Conservation (phyloP, 164 flowering plant species). For the Vitis amurensis region DNA sequence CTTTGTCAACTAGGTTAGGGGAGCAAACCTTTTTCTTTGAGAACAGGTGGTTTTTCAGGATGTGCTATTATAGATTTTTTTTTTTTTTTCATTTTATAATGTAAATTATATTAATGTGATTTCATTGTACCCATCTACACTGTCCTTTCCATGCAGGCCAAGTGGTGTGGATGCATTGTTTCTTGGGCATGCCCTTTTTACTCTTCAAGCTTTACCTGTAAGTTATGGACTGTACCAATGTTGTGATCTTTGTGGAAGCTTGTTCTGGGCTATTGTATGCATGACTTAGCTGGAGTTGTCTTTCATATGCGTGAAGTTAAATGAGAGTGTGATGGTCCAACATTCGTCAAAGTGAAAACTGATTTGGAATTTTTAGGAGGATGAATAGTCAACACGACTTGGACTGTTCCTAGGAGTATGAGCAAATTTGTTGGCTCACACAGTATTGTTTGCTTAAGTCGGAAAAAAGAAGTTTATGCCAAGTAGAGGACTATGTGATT, state of each 20-base stretch:
- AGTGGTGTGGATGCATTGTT: slow-evolving; percentile 88
- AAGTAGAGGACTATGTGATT: background rate
- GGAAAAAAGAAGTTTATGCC: background rate
- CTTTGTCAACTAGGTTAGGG: slow-evolving; percentile 72
- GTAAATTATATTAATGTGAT: background rate
- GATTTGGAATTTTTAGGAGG: background rate
- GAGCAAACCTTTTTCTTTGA: slow-evolving; percentile 70
- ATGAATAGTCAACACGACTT: background rate
- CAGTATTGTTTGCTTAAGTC: background rate
- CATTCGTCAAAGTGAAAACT: background rate
- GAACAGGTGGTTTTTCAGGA: slow-evolving; percentile 43
- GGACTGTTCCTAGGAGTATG: background rate
- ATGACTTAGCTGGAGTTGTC: background rate
- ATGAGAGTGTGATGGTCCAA: too few relatives aligned
- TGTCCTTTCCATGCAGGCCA: slow-evolving; percentile 50
- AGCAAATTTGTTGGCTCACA: background rate
- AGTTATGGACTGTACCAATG: slow-evolving; percentile 33
- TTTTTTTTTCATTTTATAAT: background rate
- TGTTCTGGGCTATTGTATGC: background rate
- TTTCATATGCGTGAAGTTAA: background rate
- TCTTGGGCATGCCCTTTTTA: slow-evolving; percentile 76
- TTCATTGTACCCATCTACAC: background rate
- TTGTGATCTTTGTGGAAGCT: background rate
- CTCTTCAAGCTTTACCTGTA: slow-evolving; percentile 79
- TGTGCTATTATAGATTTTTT: background rate